Evolutionary conservation across 257 asterid species (phyloP).

Genomic region (Scutellaria minor): DNA sequence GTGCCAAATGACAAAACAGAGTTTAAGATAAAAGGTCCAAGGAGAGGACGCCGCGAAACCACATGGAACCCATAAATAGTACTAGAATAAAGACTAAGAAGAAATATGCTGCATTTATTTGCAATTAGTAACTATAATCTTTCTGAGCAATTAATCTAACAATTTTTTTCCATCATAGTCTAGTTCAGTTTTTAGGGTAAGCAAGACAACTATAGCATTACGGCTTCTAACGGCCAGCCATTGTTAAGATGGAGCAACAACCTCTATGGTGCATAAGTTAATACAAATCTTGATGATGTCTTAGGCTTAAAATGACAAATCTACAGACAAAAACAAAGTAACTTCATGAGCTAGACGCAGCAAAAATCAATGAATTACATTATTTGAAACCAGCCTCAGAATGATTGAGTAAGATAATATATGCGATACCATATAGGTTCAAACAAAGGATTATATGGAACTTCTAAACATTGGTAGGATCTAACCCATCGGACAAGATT

Average conservation of each 20-base stretch:
- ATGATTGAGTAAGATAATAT: conserved; percentile 16
- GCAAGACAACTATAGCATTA: conserved; percentile 18
- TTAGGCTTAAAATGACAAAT: background rate
- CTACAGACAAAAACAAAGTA: conserved; percentile 2
- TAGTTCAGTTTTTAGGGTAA: conserved; percentile 1
- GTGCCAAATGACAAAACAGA: background rate
- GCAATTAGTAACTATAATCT: background rate
- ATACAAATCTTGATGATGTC: background rate
- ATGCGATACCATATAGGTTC: conserved; percentile 5
- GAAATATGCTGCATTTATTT: background rate
- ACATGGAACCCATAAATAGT: background rate
- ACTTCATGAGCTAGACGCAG: conserved; percentile 3
- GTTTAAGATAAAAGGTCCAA: background rate
- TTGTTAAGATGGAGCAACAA: conserved; percentile 8
- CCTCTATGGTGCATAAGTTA: conserved; percentile 4
- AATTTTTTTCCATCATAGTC: background rate
- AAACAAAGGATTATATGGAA: background rate
- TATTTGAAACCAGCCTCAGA: conserved; percentile 11
- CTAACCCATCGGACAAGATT: background rate
- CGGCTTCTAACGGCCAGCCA: background rate
- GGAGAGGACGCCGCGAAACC: conserved; percentile 10
- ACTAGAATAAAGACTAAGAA: background rate
- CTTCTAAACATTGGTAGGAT: background rate
- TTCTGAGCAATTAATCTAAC: background rate
- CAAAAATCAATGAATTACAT: background rate